Base-by-base conservation (phyloP, 225 moss, liverwort and hornwort genomes). In the Ulota crispa region DNA sequence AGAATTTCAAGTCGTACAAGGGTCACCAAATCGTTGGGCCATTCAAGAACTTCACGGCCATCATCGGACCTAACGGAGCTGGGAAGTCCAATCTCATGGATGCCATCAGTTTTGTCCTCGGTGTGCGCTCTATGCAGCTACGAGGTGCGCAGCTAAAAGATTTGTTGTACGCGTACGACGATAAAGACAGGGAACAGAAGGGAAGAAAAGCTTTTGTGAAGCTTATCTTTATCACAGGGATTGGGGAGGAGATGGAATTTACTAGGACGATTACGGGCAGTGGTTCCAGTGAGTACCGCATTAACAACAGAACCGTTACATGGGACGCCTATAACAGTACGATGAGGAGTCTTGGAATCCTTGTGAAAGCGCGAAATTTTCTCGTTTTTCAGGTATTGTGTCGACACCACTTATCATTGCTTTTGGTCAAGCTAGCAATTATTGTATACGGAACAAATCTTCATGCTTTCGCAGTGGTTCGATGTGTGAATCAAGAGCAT, bases 51-150 rank as follows among this genome's bases (percentile, higher is more conserved):
- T 99, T 99, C 75, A 99, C 99, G 31, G 99, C 99, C 81, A 96
- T 99, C 78, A 99, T 99, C 30, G 99, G 99, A 37, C 99, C 98
- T 23, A 95, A 95, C 92, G 98, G 95, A 59, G 98, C 98, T 13
- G 98, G 94, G 24, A 95, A 95, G 84, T 99, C 99, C 41, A 96
- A 99, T 80, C 94, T 99, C 26, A 99, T 99, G 99, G 99, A 99
- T 69, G 99, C 99, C 18, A 99, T 99, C 78, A 99, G 99, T 86
- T 99, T 99, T 83, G 99, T 99, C 50, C 86, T 99, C 64, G 99
- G 99, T 61, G 94, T 99, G 76, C 92, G 96, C 53, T 99, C 99
- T 72, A 99, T 94, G 99, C 99, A 99, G 90, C 85, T 99, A 57
- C 93, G 99, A 80, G 96, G 96, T 82, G 96, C 98, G 80, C 99